Evolutionary conservation across 768 basidiomycete genomes (phyloP), one percentile per base, ranked within the genome.

Genomic region (Mycena galericulata): DNA sequence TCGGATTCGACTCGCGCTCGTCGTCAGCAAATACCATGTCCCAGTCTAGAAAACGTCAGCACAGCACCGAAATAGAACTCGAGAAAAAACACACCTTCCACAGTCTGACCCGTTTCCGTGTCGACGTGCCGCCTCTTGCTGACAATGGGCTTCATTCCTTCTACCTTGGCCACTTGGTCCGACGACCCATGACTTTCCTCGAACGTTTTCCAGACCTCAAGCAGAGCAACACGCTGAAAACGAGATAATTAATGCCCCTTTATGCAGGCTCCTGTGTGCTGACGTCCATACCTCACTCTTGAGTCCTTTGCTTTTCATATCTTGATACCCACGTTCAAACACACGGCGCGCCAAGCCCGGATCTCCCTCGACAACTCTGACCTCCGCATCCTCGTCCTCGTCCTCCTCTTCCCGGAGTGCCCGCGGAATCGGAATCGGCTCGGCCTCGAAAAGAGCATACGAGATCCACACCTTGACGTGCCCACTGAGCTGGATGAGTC

Each of bases 381-480:
- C 86, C 68, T 90, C 91, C 18, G 78, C 78, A 61, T 84, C 83
- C 11, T 92, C 92, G 5, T 88, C 89, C 22, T 91, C 90, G 15
- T 92, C 92, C 9, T 92, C 91, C 15, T 91, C 92, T 58, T 92
- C 92, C 43, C 92, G 85, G 73, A 86, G 81, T 5, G 86, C 89
- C 24, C 91, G 83, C 12, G 88, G 87, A 7, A 91, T 73, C 6
- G 90, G 90, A 47, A 93, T 91, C 8, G 89, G 83, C 73, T 92
- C 92, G 7, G 90, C 92, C 79, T 99, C 97, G 73, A 98, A 98
- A 72, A 92, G 86, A 0, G 97, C 97, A 78, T 92, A 99, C 59
- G 96, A 91, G 62, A 98, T 94, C 96, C 96, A 99, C 22, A 97
- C 96, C 81, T 98, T 98, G 81, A 96, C 93, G 76, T 99, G 97